Evolutionary conservation across 331 rosid species (phyloP), one percentile per base, ranked within the genome.

Genomic region (Stylosanthes scabra): DNA sequence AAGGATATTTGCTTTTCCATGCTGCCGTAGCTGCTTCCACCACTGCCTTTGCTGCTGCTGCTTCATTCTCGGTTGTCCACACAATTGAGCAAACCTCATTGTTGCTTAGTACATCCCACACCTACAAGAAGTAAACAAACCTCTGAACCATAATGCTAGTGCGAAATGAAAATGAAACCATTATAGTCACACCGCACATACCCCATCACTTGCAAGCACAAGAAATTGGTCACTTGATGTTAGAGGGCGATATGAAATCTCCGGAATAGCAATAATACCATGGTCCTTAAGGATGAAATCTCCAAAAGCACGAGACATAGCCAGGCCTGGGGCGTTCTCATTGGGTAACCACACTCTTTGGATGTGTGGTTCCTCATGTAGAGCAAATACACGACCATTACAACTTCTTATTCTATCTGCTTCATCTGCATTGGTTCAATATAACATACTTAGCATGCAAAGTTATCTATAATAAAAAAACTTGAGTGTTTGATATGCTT

Each of bases 301-400:
- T 40, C 96, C 96, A 3, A 89, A 82, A 74, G 96, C 87, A 34
- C 90, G 76, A 5, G 92, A 87, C 92, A 87, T 89, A 74, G 96
- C 96, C 11, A 89, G 82, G 8, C 96, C 92, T 2, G 92, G 96
- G 10, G 60, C 1, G 52, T 85, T 81, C 55, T 83, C 82, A 4
- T 76, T 7, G 0, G 96, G 92, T 61, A 87, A 52, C 90, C 92
- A 89, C 54, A 87, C 89, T 75, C 92, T 49, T 13, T 83, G 86
- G 57, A 85, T 85, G 55, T 82, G 88, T 6, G 87, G 80, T 58
- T 89, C 92, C 54, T 80, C 78, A 73, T 67, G 63, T 16, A 89
- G 60, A 2, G 92, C 92, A 57, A 79, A 16, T 14, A 89, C 89
- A 12, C 89, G 78, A 6, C 96, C 92, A 3, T 82, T 83, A 52